Percentiles rank a stretch among this genome's conserved stretches.
Conservation (phyloP, 352 stramenopile species). For the Phytophthora rubi region DNA sequence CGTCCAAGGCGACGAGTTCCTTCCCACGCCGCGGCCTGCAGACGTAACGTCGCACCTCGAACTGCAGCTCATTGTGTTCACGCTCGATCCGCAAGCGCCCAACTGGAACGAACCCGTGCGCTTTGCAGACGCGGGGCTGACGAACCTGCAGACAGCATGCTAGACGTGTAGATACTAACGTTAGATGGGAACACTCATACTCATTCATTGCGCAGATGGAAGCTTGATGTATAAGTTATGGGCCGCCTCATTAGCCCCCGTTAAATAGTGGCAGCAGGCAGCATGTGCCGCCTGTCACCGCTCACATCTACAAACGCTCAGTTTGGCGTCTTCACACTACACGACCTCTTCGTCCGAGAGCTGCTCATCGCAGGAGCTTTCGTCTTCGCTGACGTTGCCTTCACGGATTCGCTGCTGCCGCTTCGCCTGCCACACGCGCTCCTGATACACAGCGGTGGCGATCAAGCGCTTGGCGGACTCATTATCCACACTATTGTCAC, state of each 20-base stretch:
- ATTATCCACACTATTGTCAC: slow-evolving; percentile 84
- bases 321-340: slow-evolving; percentile 17
- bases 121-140: slow-evolving; percentile 48
- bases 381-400: slow-evolving; percentile 32
- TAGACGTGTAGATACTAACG: slow-evolving; percentile 26
- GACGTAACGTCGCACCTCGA: slow-evolving; percentile 50
- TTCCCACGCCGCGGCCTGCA: slow-evolving; percentile 47
- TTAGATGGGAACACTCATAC: not conserved
- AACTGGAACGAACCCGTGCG: slow-evolving; percentile 48
- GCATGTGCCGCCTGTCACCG: slow-evolving; percentile 9
- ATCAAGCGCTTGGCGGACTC: slow-evolving; percentile 77
- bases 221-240: slow-evolving; percentile 43
- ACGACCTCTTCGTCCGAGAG: slow-evolving; percentile 46
- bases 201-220: not conserved
- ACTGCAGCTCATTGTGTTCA: slow-evolving; percentile 59
- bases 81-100: slow-evolving; percentile 39
- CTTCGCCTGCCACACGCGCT: slow-evolving; percentile 69
- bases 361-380: slow-evolving; percentile 49
- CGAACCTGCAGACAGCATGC: slow-evolving; percentile 56
- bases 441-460: slow-evolving; percentile 75
- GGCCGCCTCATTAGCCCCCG: slow-evolving; percentile 19
- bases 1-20: slow-evolving; percentile 41
- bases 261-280: slow-evolving; percentile 41
- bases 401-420: slow-evolving; percentile 59
- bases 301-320: slow-evolving; percentile 33